Base-by-base conservation (phyloP, 257 asterid genomes). In the Salvia splendens region DNA sequence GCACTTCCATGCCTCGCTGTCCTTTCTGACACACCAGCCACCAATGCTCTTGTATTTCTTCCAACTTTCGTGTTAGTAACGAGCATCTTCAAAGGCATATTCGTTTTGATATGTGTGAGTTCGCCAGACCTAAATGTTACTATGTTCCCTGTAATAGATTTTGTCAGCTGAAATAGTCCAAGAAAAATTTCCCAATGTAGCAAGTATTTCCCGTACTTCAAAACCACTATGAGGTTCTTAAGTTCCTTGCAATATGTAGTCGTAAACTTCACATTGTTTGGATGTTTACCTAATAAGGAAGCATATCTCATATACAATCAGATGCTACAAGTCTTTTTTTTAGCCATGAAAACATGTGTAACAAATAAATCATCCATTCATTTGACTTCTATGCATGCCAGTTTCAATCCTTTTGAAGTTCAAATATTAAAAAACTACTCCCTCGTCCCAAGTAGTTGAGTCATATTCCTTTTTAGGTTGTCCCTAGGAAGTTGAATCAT, bases 11-110 rank as follows among this genome's bases (percentile, higher is more conserved):
- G 97, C 76, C 84, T 85, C 67, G 73, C 4, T 47, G 92, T 78
- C 85, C 96, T 84, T 54, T 93, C 95, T 4, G 96, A 84, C 64
- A 93, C 97, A 67, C 89, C 28, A 47, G 95, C 88, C 42, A 93
- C 99, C 78, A 93, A 71, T 8, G 91, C 87, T 61, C 87, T 93
- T 5, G 99, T 93, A 52, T 93, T 93, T 78, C 97, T 88, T 75
- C 95, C 95, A 17, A 93, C 95, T 79, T 82, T 88, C 10, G 97
- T 93, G 78, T 93, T 93, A 11, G 97, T 93, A 66, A 93, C 83
- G 53, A 93, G 89, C 97, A 93, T 93, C 75, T 93, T 90, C 57
- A 93, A 76, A 12, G 99, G 97, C 99, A 93, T 88, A 52, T 88
- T 90, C 12, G 96, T 85, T 78, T 87, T 90, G 71, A 93, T 76